Percentiles rank a stretch among this genome's conserved stretches.
These are phyloP conservation scores for Coemansia sp. DNA, from an alignment of 192 early-diverging fungal species.

Conservation along the genomic window DNA sequence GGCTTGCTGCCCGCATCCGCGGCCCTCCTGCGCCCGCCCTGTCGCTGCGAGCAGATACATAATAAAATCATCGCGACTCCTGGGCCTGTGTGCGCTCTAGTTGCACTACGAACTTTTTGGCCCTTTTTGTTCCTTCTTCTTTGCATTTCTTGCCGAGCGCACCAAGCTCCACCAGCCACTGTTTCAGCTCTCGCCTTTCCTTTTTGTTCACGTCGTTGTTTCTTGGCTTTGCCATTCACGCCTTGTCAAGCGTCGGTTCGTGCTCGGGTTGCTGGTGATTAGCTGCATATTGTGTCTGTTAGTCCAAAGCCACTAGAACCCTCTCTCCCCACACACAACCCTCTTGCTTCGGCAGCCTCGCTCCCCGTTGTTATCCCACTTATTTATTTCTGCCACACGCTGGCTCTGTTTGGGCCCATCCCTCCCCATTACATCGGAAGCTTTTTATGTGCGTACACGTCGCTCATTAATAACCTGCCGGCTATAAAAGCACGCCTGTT, in stretches of 20 bases:
- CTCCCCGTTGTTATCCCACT: background rate
- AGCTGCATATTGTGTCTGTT: slow-evolving; percentile 10
- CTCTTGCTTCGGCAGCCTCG: slow-evolving; percentile 8
- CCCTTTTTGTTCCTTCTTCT: background rate
- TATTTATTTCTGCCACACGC: slow-evolving; percentile 3
- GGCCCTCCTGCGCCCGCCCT: slow-evolving; percentile 1
- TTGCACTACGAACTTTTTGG: background rate
- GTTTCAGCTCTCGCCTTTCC: background rate
- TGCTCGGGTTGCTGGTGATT: slow-evolving; percentile 13
- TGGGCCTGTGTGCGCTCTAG: background rate
- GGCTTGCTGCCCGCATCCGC: background rate
- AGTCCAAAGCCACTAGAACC: slow-evolving; percentile 13
- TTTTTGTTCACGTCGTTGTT: slow-evolving; percentile 8
- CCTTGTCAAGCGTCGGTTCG: slow-evolving; percentile 1
- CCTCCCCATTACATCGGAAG: slow-evolving; percentile 4
- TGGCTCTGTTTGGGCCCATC: slow-evolving; percentile 1
- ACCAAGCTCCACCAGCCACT: slow-evolving; percentile 8
- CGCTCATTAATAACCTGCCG: slow-evolving; percentile 5
- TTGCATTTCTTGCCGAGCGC: background rate
- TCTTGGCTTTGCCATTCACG: slow-evolving; percentile 4
- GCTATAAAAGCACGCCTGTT: slow-evolving; percentile 8
- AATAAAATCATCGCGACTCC: slow-evolving; percentile 12
- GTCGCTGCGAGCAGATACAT: background rate
- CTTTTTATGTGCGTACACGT: background rate
- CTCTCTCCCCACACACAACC: slow-evolving; percentile 7